phyloP scores from a whole-genome alignment of 805 yeast genomes.

The Osmozyma mogii region DNA sequence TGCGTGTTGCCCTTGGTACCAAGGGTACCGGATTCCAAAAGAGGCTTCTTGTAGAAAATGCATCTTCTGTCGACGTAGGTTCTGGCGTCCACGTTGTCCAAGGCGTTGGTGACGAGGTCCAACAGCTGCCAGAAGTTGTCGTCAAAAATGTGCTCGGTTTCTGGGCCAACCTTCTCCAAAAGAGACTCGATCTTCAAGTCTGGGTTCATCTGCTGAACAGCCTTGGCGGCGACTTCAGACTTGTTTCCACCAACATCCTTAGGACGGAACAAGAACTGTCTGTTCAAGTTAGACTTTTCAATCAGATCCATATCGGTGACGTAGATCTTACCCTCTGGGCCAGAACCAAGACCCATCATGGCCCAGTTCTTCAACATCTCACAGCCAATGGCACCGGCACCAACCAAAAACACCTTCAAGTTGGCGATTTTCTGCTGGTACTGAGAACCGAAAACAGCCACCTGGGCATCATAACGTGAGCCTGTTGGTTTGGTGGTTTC shows the following conservation, averaged over 20 bases:
- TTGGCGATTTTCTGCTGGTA: slow-evolving; percentile 71
- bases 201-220: slow-evolving; percentile 82
- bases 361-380: slow-evolving; percentile 99
- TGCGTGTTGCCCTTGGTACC: slow-evolving; percentile 99
- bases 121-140: slow-evolving; percentile 78
- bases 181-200: slow-evolving; percentile 62
- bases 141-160: slow-evolving; percentile 80
- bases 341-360: slow-evolving; percentile 88
- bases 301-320: slow-evolving; percentile 94
- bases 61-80: slow-evolving; percentile 96
- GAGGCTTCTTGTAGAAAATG: slow-evolving; percentile 82
- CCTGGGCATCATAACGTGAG: slow-evolving; percentile 88
- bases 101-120: slow-evolving; percentile 91
- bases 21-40: slow-evolving; percentile 92
- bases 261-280: slow-evolving; percentile 93
- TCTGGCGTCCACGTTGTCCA: slow-evolving; percentile 97
- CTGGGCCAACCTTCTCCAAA: slow-evolving; percentile 88
- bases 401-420: slow-evolving; percentile 82
- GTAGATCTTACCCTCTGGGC: slow-evolving; percentile 74
- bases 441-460: slow-evolving; percentile 83
- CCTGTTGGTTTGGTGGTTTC: slow-evolving; percentile 68
- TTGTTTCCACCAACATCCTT: slow-evolving; percentile 89
- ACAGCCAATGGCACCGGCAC: slow-evolving; percentile 98
- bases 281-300: slow-evolving; percentile 90
- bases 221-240: slow-evolving; percentile 83